A percentile compares a stretch with the other conserved stretches of the same genome.
Conservation (phyloP, 2,329 filamentous ascomycete genomes). For the Monilinia fructicola region DNA sequence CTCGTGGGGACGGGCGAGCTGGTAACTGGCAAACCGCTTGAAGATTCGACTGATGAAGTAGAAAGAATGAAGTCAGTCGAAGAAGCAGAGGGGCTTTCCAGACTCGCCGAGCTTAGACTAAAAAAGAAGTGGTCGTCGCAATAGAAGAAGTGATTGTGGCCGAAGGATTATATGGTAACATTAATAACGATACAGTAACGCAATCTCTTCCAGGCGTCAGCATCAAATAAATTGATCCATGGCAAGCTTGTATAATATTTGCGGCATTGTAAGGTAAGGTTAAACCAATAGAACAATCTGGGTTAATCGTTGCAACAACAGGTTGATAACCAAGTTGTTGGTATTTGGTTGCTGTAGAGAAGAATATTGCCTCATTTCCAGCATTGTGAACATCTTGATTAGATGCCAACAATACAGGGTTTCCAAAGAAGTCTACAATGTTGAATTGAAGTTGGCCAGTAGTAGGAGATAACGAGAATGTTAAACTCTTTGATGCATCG, state of each 20-base stretch:
- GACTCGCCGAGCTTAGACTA: constrained; percentile 20
- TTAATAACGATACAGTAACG: constrained; percentile 1
- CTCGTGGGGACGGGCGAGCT: constrained; percentile 19
- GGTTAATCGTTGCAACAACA: constrained; percentile 24
- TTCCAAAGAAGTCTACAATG: constrained; percentile 24
- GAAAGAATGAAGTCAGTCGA: constrained; percentile 1
- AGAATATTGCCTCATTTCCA: constrained; percentile 28
- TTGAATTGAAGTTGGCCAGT: constrained; percentile 27
- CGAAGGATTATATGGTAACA: constrained; percentile 16
- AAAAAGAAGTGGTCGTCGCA: constrained; percentile 19
- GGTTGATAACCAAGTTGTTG: constrained; percentile 23
- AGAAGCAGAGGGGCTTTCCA: constrained; percentile 13
- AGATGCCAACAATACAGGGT: constrained; percentile 26
- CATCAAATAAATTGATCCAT: constrained; percentile 18
- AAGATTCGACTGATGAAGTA: constrained; percentile 15
- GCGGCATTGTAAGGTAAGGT: constrained; percentile 27
- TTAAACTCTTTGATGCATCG: constrained; percentile 20
- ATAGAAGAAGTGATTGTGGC: background rate
- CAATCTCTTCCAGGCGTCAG: background rate
- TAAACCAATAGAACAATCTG: constrained; percentile 26
- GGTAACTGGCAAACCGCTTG: constrained; percentile 16
- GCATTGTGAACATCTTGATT: constrained; percentile 27
- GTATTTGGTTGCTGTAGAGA: constrained; percentile 24
- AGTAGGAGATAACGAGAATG: constrained; percentile 25
- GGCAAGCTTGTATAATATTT: constrained; percentile 18